Evolutionary conservation across 2,329 filamentous ascomycete species (phyloP), one percentile per base, ranked within the genome.

Genomic region (Sporothrix inflata): DNA sequence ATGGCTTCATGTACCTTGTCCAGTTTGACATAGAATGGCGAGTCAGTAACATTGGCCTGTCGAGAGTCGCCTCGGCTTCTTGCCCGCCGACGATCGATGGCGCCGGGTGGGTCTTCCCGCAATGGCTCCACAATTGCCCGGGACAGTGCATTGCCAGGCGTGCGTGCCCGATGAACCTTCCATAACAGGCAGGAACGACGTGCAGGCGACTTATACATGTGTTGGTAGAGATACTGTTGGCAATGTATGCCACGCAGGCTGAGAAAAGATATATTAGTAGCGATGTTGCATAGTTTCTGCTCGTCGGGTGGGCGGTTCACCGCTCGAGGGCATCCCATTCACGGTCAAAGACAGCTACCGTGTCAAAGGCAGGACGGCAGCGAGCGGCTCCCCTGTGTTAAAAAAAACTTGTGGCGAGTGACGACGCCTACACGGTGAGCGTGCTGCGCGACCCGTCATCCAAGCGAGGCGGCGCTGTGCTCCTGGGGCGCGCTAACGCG

Each of bases 21-120:
- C 38, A 19, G 12, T 24, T 16, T 42, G 16, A 27, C 21, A 45
- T 7, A 60, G 2, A n/a, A 60, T 21, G 30, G 30, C 55, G 55
- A 38, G 16, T 40, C 55, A 65, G 19, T n/a, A 14, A 24, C 19
- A n/a, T 8, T 65, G 60, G 9, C 5, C 27, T 27, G 38, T 27
- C 21, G n/a, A 21, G n/a, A 42, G 38, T 45, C 38, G 60, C 60
- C 60, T 65, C 38, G 60, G 60, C 60, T 27, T 45, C 60, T 45
- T 63, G 38, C 34, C 12, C 9, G 55, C 60, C 38, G 60, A 45
- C 60, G 38, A 45, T 42, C 38, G 38, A 24, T 24, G 11, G 60
- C 40, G 30, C 38, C 60, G 38, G 55, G 60, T 27, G 60, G 60
- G 38, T 65, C 60, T 40, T 65, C 21, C 60, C 60, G 60, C 38